Conservation (phyloP, 306 rosid genomes). For the Dryas drummondii region DNA sequence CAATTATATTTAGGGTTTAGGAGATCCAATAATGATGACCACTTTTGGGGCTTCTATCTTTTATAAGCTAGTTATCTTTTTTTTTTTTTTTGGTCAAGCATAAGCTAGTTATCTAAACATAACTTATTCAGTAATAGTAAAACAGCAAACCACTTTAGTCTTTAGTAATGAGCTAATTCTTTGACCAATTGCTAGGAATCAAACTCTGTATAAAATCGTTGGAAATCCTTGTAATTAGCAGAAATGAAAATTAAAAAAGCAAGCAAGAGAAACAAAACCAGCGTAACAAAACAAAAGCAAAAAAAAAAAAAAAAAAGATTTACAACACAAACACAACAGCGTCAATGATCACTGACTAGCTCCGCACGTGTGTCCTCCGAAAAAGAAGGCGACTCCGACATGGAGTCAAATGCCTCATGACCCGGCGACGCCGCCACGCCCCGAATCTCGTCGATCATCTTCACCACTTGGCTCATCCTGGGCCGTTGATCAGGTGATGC, state of each 20-base stretch:
- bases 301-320: constrained; percentile 20
- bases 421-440: constrained; percentile 51
- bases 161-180: no score
- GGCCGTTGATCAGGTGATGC: constrained; percentile 72
- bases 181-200: no score
- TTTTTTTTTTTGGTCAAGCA: no score
- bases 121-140: no score
- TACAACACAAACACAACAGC: constrained; percentile 17
- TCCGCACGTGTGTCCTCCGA: constrained; percentile 63
- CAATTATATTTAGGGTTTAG: no score
- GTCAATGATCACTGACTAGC: constrained; percentile 36
- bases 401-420: constrained; percentile 53
- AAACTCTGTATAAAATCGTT: not conserved
- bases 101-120: no score
- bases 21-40: no score
- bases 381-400: constrained; percentile 51
- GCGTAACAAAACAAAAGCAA: constrained; percentile 5
- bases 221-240: not conserved
- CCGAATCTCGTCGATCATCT: constrained; percentile 75
- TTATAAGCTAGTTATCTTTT: no score
- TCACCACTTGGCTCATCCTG: constrained; percentile 72
- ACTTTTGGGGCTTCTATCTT: no score
- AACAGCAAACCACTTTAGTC: no score
- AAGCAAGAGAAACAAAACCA: not conserved
- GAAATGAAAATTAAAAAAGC: not conserved